phyloP scores from a whole-genome alignment of 805 yeast genomes.

The Metschnikowia orientalis region DNA sequence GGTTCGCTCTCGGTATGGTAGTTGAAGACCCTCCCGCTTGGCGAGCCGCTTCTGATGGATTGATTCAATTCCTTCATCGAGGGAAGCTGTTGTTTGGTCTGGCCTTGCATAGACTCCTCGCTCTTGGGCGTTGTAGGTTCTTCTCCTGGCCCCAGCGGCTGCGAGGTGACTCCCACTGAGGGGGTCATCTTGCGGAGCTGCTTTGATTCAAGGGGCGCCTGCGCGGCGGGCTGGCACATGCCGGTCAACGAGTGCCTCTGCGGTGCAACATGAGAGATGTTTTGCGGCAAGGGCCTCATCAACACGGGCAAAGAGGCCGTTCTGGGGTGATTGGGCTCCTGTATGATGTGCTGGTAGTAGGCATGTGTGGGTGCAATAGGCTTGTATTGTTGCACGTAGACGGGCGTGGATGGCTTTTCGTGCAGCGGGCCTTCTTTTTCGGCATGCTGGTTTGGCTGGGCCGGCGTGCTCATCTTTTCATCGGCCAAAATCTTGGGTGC shows the following conservation, averaged over 20 bases:
- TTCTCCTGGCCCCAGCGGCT: constrained; percentile 3
- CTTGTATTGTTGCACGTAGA: constrained; percentile 17
- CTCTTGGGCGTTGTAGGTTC: background rate
- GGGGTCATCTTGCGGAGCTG: constrained; percentile 1
- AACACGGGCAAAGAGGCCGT: constrained; percentile 16
- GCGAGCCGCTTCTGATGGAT: constrained; percentile 21
- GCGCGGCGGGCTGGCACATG: constrained; percentile 2
- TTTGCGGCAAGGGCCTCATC: constrained; percentile 13
- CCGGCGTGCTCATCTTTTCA: constrained; percentile 4
- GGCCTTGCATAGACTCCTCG: constrained; percentile 2
- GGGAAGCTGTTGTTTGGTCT: constrained; percentile 25
- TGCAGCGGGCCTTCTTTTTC: constrained; percentile 1
- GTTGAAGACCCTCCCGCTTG: constrained; percentile 1
- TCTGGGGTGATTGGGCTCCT: constrained; percentile 13
- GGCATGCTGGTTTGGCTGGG: constrained; percentile 1
- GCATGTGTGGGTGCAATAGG: constrained; percentile 14
- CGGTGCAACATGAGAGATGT: constrained; percentile 6
- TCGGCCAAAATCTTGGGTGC: constrained; percentile 3
- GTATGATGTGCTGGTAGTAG: constrained; percentile 15
- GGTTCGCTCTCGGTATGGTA: constrained; percentile 3
- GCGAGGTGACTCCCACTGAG: background rate
- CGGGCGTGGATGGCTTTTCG: constrained; percentile 4
- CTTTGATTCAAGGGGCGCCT: constrained; percentile 2
- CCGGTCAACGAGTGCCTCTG: constrained; percentile 13
- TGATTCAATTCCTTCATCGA: constrained; percentile 36